A percentile compares a stretch with the other conserved stretches of the same genome.
Conservation (phyloP, 331 rosid species). For the Quercus phellos region DNA sequence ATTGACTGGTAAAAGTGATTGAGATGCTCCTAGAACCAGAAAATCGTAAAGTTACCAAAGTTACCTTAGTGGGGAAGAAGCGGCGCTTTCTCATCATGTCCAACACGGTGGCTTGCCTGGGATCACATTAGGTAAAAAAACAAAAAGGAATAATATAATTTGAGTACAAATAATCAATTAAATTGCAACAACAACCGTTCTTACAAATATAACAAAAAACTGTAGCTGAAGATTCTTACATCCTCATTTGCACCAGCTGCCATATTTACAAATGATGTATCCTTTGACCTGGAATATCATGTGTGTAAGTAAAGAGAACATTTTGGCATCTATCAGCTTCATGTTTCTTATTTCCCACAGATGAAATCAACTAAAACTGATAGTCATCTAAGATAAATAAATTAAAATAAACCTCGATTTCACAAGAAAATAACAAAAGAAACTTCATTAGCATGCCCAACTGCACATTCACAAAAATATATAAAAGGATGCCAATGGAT, state of each 20-base stretch:
- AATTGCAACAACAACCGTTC: not conserved
- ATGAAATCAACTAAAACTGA: not conserved
- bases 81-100: not conserved
- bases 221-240: not conserved
- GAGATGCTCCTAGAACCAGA: not conserved
- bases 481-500: not conserved
- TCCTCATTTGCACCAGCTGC: conserved; percentile 6
- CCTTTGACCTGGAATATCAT: not conserved
- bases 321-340: not conserved
- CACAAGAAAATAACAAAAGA: not conserved
- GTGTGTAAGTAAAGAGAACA: not conserved
- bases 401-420: not conserved
- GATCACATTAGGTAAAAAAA: not conserved
- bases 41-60: not conserved
- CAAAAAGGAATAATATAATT: not conserved
- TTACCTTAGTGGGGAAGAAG: conserved; percentile 2
- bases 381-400: not conserved
- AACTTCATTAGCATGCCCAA: not conserved
- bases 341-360: not conserved
- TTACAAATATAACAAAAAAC: not conserved
- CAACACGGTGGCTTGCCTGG: not conserved
- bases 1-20: not conserved
- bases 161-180: not conserved
- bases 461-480: not conserved
- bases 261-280: not conserved